Base-by-base conservation (phyloP, 768 basidiomycete genomes). In the Mycena metata region DNA sequence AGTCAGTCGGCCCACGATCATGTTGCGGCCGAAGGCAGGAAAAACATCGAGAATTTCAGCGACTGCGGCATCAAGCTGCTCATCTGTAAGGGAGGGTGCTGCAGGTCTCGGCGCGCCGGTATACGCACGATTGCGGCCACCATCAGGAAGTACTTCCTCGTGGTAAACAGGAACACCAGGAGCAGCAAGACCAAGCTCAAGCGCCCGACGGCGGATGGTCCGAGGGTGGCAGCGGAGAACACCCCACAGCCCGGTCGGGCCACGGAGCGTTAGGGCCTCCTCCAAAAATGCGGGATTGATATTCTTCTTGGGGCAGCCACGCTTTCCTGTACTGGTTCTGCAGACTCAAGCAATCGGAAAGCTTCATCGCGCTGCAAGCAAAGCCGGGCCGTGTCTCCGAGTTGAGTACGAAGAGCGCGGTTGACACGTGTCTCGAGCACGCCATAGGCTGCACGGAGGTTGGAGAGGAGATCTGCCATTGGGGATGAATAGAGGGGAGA, bases 181-280 rank as follows among this genome's bases (percentile, higher is more conserved):
- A 23, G 17, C 47, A 6, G 43, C 64, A 33, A 78, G 36, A 0
- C 70, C 66, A 12, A 33, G 33, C 2, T 73, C 64, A 9, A 76
- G 54, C 1, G 69, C 66, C 3, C 69, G 69, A 33, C 71, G 66
- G 1, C 71, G 70, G 24, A 69, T 43, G 8, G 67, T 69, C 6
- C 60, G 52, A 10, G 43, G 26, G 11, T 26, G 6, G 19, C 57
- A 12, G 33, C n/a, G 11, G 0, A 67, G 24, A 24, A 42, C 59
- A 12, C 16, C 19, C 0, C 30, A 13, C 5, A 67, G 42, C n/a
- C 39, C 24, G 16, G 50, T 49, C 5, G 52, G 66, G 1, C 58
- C 52, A n/a, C 66, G 43, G 3, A 82, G 56, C 0, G 69, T 49
- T 12, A 79, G 68, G 1, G 79, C 79, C 13, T 78, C 79, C 0